These are phyloP conservation scores for Alternaria panax DNA, from an alignment of 2,329 filamentous ascomycete genomes.

Conservation along the genomic window DNA sequence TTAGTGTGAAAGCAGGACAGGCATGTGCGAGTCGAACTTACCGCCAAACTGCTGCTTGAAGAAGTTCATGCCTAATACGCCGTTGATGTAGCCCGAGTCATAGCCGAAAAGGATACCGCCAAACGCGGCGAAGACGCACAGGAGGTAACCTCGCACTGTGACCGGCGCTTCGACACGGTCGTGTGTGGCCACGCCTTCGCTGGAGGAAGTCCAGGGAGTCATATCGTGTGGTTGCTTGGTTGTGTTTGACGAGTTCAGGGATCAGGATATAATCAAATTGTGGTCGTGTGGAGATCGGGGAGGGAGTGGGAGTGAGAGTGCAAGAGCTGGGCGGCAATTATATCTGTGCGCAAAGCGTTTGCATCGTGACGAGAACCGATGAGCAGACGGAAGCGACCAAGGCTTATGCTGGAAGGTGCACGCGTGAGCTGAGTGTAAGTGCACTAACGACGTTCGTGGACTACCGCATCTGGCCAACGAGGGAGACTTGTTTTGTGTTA, in stretches of 20 bases:
- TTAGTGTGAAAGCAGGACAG: neutral
- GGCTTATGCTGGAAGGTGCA: neutral
- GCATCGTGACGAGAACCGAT: neutral
- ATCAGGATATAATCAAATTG: neutral
- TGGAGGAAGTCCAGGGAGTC: constrained; percentile 35
- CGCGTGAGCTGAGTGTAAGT: neutral
- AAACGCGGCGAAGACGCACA: constrained; percentile 59
- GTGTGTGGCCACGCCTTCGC: constrained; percentile 50
- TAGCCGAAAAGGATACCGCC: constrained; percentile 77
- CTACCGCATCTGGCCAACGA: constrained; percentile 10
- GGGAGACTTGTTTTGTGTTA: neutral
- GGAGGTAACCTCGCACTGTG: constrained; percentile 55
- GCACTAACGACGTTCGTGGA: neutral
- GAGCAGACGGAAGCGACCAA: constrained; percentile 9
- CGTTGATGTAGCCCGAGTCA: constrained; percentile 78
- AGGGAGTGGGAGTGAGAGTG: neutral
- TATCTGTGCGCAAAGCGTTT: constrained; percentile 7
- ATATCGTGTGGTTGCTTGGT: constrained; percentile 25
- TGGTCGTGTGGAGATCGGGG: neutral
- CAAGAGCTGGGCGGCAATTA: constrained; percentile 1
- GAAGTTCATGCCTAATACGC: constrained; percentile 60
- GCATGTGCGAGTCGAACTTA: constrained; percentile 43
- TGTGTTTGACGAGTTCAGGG: neutral
- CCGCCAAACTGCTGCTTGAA: constrained; percentile 47
- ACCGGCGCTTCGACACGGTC: constrained; percentile 62